phyloP scores from a whole-genome alignment of 495 filamentous ascomycete species.

The Amorphotheca resinae region DNA sequence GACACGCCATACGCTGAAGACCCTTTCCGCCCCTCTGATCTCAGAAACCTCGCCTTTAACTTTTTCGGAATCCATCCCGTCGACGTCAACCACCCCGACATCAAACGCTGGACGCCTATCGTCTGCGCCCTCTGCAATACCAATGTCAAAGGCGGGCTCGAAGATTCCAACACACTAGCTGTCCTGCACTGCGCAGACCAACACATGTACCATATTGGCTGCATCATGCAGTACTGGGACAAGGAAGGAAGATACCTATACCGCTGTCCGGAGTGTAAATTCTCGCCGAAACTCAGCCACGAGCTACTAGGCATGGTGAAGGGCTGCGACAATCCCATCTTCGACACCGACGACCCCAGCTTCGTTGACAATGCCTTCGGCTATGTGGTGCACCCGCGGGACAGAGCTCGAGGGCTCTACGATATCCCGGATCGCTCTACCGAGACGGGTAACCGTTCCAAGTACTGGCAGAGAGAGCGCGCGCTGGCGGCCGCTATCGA shows the following conservation, averaged over 20 bases:
- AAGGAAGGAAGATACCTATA: background rate
- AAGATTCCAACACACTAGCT: background rate
- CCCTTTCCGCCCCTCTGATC: background rate
- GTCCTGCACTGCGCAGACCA: background rate
- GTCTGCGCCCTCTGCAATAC: constrained; percentile 3
- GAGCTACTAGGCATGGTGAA: background rate
- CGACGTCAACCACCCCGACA: background rate
- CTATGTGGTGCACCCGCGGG: background rate
- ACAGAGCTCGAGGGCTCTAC: background rate
- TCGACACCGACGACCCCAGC: background rate
- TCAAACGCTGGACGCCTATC: background rate
- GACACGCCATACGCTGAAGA: background rate
- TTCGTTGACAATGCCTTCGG: background rate
- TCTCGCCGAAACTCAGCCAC: background rate
- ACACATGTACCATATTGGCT: constrained; percentile 7
- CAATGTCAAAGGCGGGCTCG: background rate
- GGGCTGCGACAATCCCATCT: background rate
- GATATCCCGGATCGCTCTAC: background rate
- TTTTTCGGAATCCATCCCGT: background rate
- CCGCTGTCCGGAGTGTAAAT: constrained; percentile 2
- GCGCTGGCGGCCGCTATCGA: background rate
- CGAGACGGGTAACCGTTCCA: background rate
- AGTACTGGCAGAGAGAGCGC: background rate
- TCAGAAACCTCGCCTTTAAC: background rate
- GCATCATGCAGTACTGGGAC: constrained; percentile 10